Base-by-base conservation (phyloP, 805 yeast species). In the Isabelozyma gotoi region DNA sequence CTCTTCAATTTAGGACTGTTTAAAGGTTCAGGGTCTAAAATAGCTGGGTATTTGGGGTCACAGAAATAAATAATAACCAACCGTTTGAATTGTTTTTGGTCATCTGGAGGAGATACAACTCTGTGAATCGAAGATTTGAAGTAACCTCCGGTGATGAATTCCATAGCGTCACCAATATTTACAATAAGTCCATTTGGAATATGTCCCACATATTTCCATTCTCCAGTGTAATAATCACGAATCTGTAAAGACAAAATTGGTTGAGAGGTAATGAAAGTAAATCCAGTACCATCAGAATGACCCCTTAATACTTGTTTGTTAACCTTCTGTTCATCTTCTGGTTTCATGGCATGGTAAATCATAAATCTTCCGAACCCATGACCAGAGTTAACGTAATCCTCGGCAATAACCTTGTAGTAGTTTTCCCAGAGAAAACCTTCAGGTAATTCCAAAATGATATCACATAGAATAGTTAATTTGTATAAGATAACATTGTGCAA, bases 71-170 rank as follows among this genome's bases (percentile, higher is more conserved):
- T 73, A 2, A 73, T 45, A 3, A 71, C 70, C 45, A 69, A 60
- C 40, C 80, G 58, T 20, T 62, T 55, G 47, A 56, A 62, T 1
- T 52, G 44, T 17, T 47, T 48, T 49, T 76, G 80, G 38, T 72
- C 74, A 2, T 41, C 46, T 3, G 78, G 78, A 4, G 80, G 78
- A 21, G 70, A 65, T n/a, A 71, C 65, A 4, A 76, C 80, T 38
- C 80, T 52, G 42, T 76, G 80, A 36, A 75, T 60, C 7, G 76
- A 65, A 11, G 77, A 70, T 42, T 71, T 70, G 57, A 74, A 76
- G 44, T 68, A 73, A 0, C 74, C 75, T 4, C 79, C 80, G 18
- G 74, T 64, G 27, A 69, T 56, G 38, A 68, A 68, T 46, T 71
- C 73, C 40, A 71, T 41, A 1, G 71, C 62, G 49, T 71, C 76